A percentile compares a stretch with the other conserved stretches of the same genome.
Conservation (phyloP, 495 filamentous ascomycete genomes). For the Parachaetomium inaequale region DNA sequence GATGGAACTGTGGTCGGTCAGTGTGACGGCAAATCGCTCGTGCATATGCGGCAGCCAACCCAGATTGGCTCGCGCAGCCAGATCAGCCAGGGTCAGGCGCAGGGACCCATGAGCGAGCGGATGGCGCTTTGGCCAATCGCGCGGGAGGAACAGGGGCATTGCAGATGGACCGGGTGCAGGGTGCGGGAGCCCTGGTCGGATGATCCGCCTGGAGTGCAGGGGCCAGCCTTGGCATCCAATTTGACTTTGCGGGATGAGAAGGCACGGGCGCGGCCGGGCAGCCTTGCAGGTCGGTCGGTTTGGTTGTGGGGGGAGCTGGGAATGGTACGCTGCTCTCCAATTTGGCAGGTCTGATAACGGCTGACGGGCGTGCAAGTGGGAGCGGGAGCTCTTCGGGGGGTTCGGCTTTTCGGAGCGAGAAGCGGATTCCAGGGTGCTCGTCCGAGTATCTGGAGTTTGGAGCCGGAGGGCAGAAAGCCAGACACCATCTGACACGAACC, state of each 20-base stretch:
- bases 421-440: background rate
- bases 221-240: conserved; percentile 17
- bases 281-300: background rate
- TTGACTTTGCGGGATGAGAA: conserved; percentile 4
- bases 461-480: background rate
- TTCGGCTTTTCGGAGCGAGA: background rate
- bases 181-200: conserved; percentile 20
- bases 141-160: conserved; percentile 23
- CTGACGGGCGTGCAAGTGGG: background rate
- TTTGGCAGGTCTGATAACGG: background rate
- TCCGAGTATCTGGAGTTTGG: background rate
- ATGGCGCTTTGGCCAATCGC: conserved; percentile 36
- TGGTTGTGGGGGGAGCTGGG: background rate
- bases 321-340: background rate
- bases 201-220: conserved; percentile 1
- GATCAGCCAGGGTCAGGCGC: conserved; percentile 28
- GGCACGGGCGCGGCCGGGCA: conserved; percentile 5
- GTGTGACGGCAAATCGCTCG: conserved; percentile 40
- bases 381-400: background rate
- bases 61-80: conserved; percentile 39
- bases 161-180: conserved; percentile 8
- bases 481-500: background rate
- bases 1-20: conserved; percentile 22
- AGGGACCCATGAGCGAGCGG: conserved; percentile 27
- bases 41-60: conserved; percentile 36